A percentile compares a stretch with the other conserved stretches of the same genome.
Conservation (phyloP, 257 asterid species). For the Solanum arcanum region DNA sequence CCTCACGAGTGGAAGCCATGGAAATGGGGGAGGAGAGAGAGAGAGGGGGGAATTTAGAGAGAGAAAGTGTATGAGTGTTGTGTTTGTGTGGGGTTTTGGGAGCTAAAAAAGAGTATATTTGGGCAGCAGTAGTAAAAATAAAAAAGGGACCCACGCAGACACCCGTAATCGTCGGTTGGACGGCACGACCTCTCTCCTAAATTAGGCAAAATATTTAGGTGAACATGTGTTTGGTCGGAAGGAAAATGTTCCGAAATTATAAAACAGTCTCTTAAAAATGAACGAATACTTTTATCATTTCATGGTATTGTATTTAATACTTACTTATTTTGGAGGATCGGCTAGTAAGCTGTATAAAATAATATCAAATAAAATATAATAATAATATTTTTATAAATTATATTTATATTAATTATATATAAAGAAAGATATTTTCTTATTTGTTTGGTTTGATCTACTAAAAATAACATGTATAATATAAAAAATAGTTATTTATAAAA, state of each 20-base stretch:
- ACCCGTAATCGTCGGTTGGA: conserved; percentile 98
- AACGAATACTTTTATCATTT: no score
- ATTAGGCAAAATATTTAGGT: not conserved
- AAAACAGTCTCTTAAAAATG: no score
- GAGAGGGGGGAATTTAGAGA: not conserved
- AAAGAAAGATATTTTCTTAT: accelerated
- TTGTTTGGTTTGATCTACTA: no score
- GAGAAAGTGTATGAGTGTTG: not conserved
- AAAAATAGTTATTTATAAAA: no score
- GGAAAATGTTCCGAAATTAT: not conserved
- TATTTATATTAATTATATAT: no score
- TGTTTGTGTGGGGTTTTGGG: not conserved
- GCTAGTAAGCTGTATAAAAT: accelerated
- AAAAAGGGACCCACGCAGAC: conserved; percentile 47
- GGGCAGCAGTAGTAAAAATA: not conserved
- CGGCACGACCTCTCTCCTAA: conserved; percentile 48
- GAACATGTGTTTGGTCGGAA: not conserved
- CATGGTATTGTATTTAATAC: no score
- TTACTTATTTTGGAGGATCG: no score
- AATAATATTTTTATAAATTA: no score
- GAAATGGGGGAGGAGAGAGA: not conserved
- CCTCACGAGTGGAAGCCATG: conserved; percentile 80
- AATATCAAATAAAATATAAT: no score
- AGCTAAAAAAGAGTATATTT: not conserved
- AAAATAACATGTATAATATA: no score